Base-by-base conservation (phyloP, 441 rosid species). In the Kokia cookei region DNA sequence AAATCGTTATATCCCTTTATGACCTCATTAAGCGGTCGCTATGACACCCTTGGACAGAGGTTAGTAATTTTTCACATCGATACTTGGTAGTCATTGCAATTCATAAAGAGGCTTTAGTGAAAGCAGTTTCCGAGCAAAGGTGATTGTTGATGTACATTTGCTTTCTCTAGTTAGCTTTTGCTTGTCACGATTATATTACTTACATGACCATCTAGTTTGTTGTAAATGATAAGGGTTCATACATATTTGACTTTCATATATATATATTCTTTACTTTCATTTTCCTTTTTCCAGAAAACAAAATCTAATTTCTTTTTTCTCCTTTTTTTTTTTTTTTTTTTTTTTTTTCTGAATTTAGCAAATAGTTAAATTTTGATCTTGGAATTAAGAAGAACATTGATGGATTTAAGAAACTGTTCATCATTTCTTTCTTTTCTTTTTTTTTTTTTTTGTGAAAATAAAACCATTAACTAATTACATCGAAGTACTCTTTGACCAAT, bases 1-100 rank as follows among this genome's bases (percentile, higher is more conserved):
- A 94, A 76, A 89, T 94, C 51, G 81, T 86, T 4, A 90, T 93
- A 13, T 90, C 97, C 2, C 80, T 93, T 61, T 90, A 87, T 32
- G 93, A 93, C 65, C 61, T 93, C 73, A 51, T 87, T 63, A 76
- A 74, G 11, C 84, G 86, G 71, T 90, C 96, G 35, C 72, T 84
- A 63, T 84, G 81, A 84, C 37, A 32, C 4, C 57, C 45, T 50
- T 8, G 65, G n/a, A 27, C 13, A 14, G 57, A 29, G 40, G 53
- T 58, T 59, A 4, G 26, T 24, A 14, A 14, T 1, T 66, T 45
- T 27, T 48, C 24, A 6, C 3, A 3, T 26, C 9, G 7, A 17
- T 10, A 17, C 9, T 4, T 1, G 19, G 19, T 42, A 32, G 37
- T 1, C 6, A 32, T 32, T 19, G 13, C 7, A 7, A 26, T 17